Percentiles rank a stretch among this genome's conserved stretches.
Conservation (phyloP, 2,329 filamentous ascomycete genomes). For the Fusarium marasasianum region DNA sequence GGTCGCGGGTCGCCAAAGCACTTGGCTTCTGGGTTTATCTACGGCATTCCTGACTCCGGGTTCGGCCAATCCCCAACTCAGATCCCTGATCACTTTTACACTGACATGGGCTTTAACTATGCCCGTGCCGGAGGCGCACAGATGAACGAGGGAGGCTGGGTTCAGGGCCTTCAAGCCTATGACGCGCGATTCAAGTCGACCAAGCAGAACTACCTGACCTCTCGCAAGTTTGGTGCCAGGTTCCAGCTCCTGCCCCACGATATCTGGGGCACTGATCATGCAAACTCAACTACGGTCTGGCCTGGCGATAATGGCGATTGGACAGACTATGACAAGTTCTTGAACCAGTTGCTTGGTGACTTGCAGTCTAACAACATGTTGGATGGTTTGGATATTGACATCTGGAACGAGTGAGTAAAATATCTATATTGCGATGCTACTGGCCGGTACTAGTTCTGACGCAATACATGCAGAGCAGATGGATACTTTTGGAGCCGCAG, state of each 20-base stretch:
- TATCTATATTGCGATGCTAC: accelerated
- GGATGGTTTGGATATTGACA: neutral
- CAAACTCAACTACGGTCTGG: neutral
- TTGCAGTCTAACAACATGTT: neutral
- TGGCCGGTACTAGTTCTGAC: neutral
- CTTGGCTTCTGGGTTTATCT: neutral
- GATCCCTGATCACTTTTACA: conserved; percentile 3
- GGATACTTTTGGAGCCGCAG: neutral
- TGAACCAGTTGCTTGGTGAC: neutral
- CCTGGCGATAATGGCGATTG: conserved; percentile 3
- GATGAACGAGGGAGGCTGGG: neutral
- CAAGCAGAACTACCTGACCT: neutral
- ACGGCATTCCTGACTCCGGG: neutral
- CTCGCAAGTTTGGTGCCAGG: neutral
- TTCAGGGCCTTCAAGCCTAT: neutral
- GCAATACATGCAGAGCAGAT: neutral
- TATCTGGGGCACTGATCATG: conserved; percentile 1
- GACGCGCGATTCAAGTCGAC: neutral
- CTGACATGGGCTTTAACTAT: neutral
- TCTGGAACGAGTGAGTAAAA: neutral
- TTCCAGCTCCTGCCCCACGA: neutral
- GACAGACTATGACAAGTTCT: neutral
- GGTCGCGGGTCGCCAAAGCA: neutral
- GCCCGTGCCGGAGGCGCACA: conserved; percentile 2
- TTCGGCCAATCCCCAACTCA: neutral